Base-by-base conservation (phyloP, 176 grass and related monocot species). In the Aegilops tauschii region DNA sequence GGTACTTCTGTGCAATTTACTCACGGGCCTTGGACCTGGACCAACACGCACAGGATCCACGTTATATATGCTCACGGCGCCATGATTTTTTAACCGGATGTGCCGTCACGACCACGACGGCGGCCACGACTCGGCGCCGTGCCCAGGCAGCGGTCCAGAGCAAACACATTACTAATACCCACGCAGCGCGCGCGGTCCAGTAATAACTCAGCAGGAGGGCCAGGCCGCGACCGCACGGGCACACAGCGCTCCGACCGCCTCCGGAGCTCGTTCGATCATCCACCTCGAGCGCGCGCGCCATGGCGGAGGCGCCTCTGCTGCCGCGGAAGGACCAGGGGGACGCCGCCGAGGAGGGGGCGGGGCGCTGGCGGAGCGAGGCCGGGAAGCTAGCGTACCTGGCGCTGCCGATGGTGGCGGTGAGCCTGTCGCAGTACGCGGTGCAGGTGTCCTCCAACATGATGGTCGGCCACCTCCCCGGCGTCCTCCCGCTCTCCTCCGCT, bases 401-500 rank as follows among this genome's bases (percentile, higher is more conserved):
- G 68, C 79, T 82, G 69, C 93, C 93, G 28, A 86, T 95, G 93
- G 64, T 92, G 82, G 90, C 21, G 65, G 90, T 88, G 79, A 59
- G 9, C 61, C 21, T 92, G 79, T 65, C 93, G 69, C 86, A 92
- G 80, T 88, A 81, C 83, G 63, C 84, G 52, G 90, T 95, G 69
- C 96, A 95, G 93, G 93, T 95, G 8, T 74, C 79, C 32, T 95
- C 95, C 73, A 98, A 92, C 89, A 98, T 95, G 95, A 87, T 98
- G 83, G 95, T 98, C 12, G 96, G 96, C 12, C 96, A 98, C 86
- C 96, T 98, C 59, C 85, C 85, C 9, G 93, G 96, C 63, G 61
- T 90, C 52, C 96, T 98, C 45, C 90, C 90, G 81, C 91, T 98
- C 77, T 95, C 93, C 61, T 84, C 87, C 66, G 77, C 90, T 74